These are phyloP conservation scores for Rhizophlyctis rosea DNA, from an alignment of 192 early-diverging fungal genomes.

Conservation along the genomic window DNA sequence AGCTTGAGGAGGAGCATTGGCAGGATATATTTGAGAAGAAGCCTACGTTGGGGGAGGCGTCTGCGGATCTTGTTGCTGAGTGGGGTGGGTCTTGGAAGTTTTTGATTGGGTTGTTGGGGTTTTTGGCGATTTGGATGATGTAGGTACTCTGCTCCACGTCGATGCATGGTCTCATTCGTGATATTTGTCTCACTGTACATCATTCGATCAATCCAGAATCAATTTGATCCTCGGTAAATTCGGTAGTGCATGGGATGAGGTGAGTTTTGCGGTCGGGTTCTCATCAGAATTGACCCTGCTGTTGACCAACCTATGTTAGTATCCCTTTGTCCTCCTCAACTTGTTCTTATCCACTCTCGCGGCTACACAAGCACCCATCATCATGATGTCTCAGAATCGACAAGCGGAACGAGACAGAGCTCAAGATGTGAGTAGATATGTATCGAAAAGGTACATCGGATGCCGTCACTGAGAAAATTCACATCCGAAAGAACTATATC, in stretches of 20 bases:
- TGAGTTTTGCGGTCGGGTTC: no score
- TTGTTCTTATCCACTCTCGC: conserved; percentile 40
- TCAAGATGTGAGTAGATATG: no score
- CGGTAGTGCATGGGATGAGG: no score
- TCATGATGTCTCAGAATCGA: conserved; percentile 53
- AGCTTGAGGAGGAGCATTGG: conserved; percentile 41
- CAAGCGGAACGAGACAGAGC: conserved; percentile 34
- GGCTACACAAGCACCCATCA: conserved; percentile 45
- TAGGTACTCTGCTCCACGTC: no score
- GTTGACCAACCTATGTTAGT: no score
- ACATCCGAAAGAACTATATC: no score
- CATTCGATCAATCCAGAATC: background rate
- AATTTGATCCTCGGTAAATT: conserved; percentile 43
- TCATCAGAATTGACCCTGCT: no score
- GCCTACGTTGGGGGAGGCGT: conserved; percentile 36
- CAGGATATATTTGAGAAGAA: conserved; percentile 42
- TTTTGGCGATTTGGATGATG: no score
- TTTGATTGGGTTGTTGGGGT: conserved; percentile 26
- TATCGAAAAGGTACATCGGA: no score
- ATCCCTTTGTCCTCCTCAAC: conserved; percentile 47
- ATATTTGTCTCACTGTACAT: conserved; percentile 6
- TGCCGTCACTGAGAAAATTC: no score
- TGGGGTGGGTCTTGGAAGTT: conserved; percentile 41
- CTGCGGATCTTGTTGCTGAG: conserved; percentile 26
- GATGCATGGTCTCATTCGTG: conserved; percentile 8